Conservation (phyloP, 1,284 basidiomycete genomes). For the Phaffia rhodozyma region DNA sequence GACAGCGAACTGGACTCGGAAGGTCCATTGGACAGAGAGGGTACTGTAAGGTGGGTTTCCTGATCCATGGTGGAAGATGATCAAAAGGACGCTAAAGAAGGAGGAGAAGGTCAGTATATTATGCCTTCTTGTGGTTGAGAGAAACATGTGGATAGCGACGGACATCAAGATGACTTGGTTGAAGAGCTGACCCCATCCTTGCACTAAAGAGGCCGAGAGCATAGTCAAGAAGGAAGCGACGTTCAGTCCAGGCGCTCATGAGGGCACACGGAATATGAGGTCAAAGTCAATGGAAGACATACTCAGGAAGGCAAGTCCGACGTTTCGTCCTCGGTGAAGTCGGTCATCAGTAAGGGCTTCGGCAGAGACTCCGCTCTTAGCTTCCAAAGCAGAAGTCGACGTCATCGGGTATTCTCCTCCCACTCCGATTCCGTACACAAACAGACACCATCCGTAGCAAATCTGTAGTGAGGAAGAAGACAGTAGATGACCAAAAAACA, state of each 20-base stretch:
- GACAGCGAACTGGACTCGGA: constrained; percentile 43
- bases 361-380: constrained; percentile 23
- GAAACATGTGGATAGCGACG: not conserved
- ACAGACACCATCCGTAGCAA: constrained; percentile 30
- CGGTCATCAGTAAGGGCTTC: constrained; percentile 35
- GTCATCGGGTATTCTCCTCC: constrained; percentile 41
- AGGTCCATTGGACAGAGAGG: constrained; percentile 42
- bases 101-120: not conserved
- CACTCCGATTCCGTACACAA: constrained; percentile 40
- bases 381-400: constrained; percentile 42
- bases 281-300: constrained; percentile 23
- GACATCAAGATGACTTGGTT: constrained; percentile 28
- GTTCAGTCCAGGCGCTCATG: too few species aligned
- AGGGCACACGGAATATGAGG: too few species aligned
- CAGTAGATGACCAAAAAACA: not conserved
- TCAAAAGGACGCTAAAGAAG: constrained; percentile 31
- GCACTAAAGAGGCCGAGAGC: not conserved
- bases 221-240: too few species aligned
- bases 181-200: constrained; percentile 42
- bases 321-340: constrained; percentile 44
- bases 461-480: constrained; percentile 5
- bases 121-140: too few species aligned
- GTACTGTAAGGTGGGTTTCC: constrained; percentile 36
- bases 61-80: constrained; percentile 39
- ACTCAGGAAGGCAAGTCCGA: constrained; percentile 44